These are phyloP conservation scores for Arthrobotrys iridis DNA, from an alignment of 2,329 filamentous ascomycete genomes.

Conservation along the genomic window DNA sequence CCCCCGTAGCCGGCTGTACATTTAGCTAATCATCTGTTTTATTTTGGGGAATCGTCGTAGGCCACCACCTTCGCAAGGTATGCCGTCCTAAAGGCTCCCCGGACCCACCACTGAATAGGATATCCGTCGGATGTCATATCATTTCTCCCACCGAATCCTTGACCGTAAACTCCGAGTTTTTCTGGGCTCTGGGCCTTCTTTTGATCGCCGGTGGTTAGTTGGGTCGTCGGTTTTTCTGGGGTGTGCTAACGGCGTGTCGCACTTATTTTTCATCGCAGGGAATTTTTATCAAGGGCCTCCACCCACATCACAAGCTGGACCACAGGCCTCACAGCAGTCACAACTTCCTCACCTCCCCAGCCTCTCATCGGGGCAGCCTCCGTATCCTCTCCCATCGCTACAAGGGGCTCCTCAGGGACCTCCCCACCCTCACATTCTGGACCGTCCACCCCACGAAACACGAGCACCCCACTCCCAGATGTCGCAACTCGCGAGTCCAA, in stretches of 20 bases:
- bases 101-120: neutral
- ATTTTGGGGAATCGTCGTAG: neutral
- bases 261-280: slow-evolving; percentile 12
- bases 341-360: slow-evolving; percentile 42
- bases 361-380: slow-evolving; percentile 37
- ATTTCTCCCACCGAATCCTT: neutral
- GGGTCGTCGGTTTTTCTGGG: neutral
- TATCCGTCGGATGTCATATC: neutral
- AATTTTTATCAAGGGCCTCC: slow-evolving; percentile 50
- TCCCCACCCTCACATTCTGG: slow-evolving; percentile 36
- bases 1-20: neutral
- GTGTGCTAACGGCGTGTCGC: neutral
- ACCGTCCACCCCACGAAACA: slow-evolving; percentile 37
- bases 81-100: neutral
- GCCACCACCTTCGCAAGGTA: slow-evolving; percentile 50
- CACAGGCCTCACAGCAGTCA: slow-evolving; percentile 27
- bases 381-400: slow-evolving; percentile 40
- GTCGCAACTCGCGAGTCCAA: slow-evolving; percentile 38
- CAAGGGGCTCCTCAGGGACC: slow-evolving; percentile 39
- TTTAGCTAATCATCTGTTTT: slow-evolving; percentile 17
- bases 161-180: slow-evolving; percentile 1
- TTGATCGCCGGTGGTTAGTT: slow-evolving; percentile 1
- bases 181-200: neutral
- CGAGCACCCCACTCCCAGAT: slow-evolving; percentile 45
- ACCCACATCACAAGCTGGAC: slow-evolving; percentile 28